Evolutionary conservation across 2,329 filamentous ascomycete species (phyloP).

Genomic region (Colletotrichum tanaceti): DNA sequence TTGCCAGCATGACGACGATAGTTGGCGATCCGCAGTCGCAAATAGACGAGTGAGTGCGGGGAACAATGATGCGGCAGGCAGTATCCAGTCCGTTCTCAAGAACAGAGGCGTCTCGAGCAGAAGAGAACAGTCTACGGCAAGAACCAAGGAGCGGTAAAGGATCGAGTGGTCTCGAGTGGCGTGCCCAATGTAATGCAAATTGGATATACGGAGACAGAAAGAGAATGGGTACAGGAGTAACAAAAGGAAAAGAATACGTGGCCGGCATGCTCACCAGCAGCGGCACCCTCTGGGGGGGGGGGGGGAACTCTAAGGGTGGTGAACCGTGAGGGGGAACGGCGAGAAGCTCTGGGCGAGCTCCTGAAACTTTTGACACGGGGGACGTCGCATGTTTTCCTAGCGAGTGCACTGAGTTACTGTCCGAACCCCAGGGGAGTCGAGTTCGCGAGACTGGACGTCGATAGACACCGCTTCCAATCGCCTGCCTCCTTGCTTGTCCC

Average conservation of each 20-base stretch:
- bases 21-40: slow-evolving; percentile 41
- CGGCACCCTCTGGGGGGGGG: too few species aligned
- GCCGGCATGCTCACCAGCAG: slow-evolving; percentile 22
- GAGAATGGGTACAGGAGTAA: background rate
- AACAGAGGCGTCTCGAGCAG: slow-evolving; percentile 13
- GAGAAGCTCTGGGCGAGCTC: slow-evolving; percentile 27
- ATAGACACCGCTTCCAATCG: slow-evolving; percentile 1
- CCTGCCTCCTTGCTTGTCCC: slow-evolving; percentile 1
- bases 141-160: slow-evolving; percentile 17
- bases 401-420: slow-evolving; percentile 31
- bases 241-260: slow-evolving; percentile 12
- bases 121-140: background rate
- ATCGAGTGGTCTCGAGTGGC: slow-evolving; percentile 26
- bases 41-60: background rate
- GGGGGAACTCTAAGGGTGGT: background rate
- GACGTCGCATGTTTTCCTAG: slow-evolving; percentile 45
- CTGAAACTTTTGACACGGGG: slow-evolving; percentile 46
- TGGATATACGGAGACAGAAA: slow-evolving; percentile 10
- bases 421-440: background rate
- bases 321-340: slow-evolving; percentile 1
- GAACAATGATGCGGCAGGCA: background rate
- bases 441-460: slow-evolving; percentile 31
- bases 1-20: slow-evolving; percentile 66
- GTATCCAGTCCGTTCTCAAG: background rate
- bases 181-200: slow-evolving; percentile 18